A percentile compares a stretch with the other conserved stretches of the same genome.
These are phyloP conservation scores for Tothia fuscella DNA, from an alignment of 2,329 filamentous ascomycete species.

Conservation along the genomic window DNA sequence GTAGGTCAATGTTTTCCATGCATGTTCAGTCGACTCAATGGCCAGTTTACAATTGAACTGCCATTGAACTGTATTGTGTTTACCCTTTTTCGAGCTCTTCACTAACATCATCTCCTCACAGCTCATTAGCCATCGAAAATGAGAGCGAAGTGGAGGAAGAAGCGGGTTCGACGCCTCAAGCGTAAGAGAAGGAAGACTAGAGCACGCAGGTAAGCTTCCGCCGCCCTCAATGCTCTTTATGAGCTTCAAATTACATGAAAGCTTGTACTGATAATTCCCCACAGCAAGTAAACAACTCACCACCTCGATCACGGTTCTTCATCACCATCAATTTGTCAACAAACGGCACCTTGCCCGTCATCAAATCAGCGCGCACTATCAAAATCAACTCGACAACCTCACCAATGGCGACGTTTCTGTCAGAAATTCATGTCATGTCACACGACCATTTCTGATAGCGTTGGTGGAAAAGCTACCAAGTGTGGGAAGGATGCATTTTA, in stretches of 20 bases:
- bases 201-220: constrained; percentile 71
- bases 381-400: no score
- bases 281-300: constrained; percentile 39
- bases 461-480: no score
- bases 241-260: constrained; percentile 14
- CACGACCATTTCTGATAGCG: no score
- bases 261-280: no score
- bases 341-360: no score
- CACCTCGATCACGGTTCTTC: constrained; percentile 14
- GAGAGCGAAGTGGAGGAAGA: constrained; percentile 99
- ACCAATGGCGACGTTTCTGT: no score
- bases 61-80: neutral
- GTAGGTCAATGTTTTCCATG: neutral
- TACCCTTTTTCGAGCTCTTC: neutral
- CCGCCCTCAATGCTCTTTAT: neutral
- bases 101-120: constrained; percentile 4
- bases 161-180: constrained; percentile 98
- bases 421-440: no score
- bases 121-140: constrained; percentile 35
- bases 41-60: neutral
- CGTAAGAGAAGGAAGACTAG: constrained; percentile 99
- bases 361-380: no score
- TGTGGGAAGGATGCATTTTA: no score
- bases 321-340: constrained; percentile 1
- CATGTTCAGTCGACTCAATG: constrained; percentile 1